phyloP scores from a whole-genome alignment of 371 early-diverging fungal genomes.

The Mortierella sp. region DNA sequence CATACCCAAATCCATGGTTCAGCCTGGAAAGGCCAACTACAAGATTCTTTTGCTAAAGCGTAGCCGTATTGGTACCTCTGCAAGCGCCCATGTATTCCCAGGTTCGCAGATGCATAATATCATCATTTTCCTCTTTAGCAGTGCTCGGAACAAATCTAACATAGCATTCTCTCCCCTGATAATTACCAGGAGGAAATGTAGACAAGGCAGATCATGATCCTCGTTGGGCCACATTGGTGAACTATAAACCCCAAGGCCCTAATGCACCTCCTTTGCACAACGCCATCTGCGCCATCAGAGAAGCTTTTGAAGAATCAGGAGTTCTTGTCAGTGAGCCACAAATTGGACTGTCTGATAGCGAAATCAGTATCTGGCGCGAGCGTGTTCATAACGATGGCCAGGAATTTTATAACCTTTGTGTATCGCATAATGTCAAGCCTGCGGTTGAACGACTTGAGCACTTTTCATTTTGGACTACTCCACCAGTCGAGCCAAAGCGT shows the following conservation, averaged over 20 bases:
- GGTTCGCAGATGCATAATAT: conserved; percentile 29
- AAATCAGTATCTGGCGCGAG: conserved; percentile 63
- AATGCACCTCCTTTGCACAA: conserved; percentile 41
- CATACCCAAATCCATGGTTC: conserved; percentile 40
- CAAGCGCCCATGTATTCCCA: conserved; percentile 71
- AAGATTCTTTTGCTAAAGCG: conserved; percentile 72
- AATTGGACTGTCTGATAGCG: conserved; percentile 46
- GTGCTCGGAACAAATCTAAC: neutral
- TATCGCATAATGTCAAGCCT: conserved; percentile 59
- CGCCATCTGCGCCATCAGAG: conserved; percentile 82
- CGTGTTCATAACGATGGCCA: conserved; percentile 62
- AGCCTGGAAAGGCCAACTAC: conserved; percentile 61
- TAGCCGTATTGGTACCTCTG: conserved; percentile 67
- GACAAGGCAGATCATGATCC: conserved; percentile 67
- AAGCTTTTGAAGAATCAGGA: conserved; percentile 88
- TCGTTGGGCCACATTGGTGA: conserved; percentile 53
- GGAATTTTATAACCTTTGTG: conserved; percentile 69
- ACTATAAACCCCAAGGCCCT: conserved; percentile 20
- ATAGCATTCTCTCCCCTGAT: neutral
- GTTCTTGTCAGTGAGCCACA: conserved; percentile 68
- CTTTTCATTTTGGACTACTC: conserved; percentile 88
- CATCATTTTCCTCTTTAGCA: neutral
- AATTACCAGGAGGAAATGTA: conserved; percentile 64
- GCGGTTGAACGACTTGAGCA: conserved; percentile 62
- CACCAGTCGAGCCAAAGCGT: conserved; percentile 70